Evolutionary conservation across 2,329 filamentous ascomycete genomes (phyloP).

Genomic region (Ophiognomonia clavigignenti-juglandacearum): DNA sequence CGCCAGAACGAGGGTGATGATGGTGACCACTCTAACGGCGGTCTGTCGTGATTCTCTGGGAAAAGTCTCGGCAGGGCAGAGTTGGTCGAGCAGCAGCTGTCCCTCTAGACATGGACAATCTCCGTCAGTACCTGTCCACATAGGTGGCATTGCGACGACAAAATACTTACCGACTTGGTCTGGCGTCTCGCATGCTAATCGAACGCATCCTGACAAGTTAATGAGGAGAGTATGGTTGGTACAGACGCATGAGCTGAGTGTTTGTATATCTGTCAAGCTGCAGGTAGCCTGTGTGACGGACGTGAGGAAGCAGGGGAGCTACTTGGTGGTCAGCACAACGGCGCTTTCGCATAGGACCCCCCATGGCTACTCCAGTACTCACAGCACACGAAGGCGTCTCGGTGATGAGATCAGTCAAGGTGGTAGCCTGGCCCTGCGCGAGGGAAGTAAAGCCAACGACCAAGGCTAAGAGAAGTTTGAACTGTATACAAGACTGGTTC

Average conservation of each 20-base stretch:
- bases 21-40: conserved; percentile 2
- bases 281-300: background rate
- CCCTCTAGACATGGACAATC: background rate
- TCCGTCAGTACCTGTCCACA: background rate
- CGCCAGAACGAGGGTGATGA: background rate
- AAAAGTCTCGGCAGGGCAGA: background rate
- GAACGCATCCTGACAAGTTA: conserved; percentile 4
- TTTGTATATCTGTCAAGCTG: background rate
- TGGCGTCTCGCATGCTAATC: conserved; percentile 1
- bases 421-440: background rate
- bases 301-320: conserved; percentile 5
- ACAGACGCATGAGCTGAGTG: conserved; percentile 8
- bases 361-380: background rate
- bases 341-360: background rate
- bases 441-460: conserved; percentile 4
- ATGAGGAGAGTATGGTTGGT: conserved; percentile 3
- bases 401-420: background rate
- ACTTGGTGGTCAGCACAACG: background rate
- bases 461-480: background rate
- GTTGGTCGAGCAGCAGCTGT: background rate
- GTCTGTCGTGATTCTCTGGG: conserved; percentile 3
- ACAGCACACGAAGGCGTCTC: conserved; percentile 7
- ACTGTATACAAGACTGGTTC: background rate
- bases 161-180: conserved; percentile 1
- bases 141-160: background rate